Evolutionary conservation across 2,329 filamentous ascomycete genomes (phyloP), one percentile per base, ranked within the genome.

Genomic region (Trichoderma citrinoviride): DNA sequence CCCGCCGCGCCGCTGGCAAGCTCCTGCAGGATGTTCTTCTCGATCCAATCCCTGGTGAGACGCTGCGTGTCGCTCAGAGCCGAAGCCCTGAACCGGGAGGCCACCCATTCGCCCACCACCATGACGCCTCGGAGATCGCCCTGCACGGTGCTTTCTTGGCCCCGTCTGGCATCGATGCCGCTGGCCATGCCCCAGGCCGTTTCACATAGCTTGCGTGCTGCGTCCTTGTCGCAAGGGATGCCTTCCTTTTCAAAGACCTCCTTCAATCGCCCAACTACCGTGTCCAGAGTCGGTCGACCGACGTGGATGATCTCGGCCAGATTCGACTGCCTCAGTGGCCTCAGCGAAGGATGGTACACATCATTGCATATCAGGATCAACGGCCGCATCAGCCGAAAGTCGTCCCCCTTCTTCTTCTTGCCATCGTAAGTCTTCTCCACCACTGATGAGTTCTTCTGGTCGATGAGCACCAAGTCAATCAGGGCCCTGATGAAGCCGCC

Each of bases 291-390:
- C 2, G 95, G 93, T 71, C 95, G 95, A 54, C 94, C 91, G 40
- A 97, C 90, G 73, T 96, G 93, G 23, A 99, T 89, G 44, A 98
- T 88, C 75, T 99, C 95, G 0, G 94, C 95, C 56, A 95, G 79
- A 6, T 82, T 87, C 0, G 92, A 93, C 68, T 94, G 90, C n/a
- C 95, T 87, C 7, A 99, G 81, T 0, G 92, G 93, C 29, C 93
- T 86, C 46, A 99, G 83, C 21, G 93, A 91, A 4, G 94, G 89
- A 70, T 97, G 93, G 73, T 99, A 99, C 1, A 98, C 87, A 75
- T 99, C 96, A 72, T 99, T 99, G 80, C 95, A 99, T 70, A 99
- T 95, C 54, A 99, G 82, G 57, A 99, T 92, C 33, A 99, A 81
- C 0, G 95, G 95, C 52, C 95, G 85, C 78, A 96, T 85, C 67